Evolutionary conservation across 257 asterid species (phyloP).

Genomic region (Nicotiana knightiana): DNA sequence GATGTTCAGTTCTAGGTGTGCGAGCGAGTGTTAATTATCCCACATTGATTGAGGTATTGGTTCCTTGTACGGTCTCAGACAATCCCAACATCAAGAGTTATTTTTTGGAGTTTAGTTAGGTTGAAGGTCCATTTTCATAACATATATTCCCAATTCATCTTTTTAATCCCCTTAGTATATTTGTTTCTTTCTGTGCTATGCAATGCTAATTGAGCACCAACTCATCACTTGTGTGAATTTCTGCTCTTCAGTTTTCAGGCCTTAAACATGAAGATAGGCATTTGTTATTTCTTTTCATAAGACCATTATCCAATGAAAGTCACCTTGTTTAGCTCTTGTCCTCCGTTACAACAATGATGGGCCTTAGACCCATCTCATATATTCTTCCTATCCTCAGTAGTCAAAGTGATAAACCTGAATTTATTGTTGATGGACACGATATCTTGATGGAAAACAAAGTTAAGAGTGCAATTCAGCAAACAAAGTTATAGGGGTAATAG

Average conservation of each 20-base stretch:
- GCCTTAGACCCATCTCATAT: neutral
- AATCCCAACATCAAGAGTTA: too few relatives aligned
- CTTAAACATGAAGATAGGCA: neutral
- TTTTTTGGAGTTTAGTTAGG: too few relatives aligned
- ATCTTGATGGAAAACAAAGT: neutral
- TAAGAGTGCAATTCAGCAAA: neutral
- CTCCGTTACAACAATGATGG: neutral
- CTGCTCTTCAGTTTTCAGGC: neutral
- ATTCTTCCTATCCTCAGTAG: neutral
- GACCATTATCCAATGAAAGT: neutral
- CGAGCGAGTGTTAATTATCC: neutral
- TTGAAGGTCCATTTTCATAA: neutral
- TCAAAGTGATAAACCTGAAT: neutral
- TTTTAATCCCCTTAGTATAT: neutral
- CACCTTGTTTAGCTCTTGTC: neutral
- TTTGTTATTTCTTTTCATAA: neutral
- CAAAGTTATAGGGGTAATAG: neutral
- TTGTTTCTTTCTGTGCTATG: neutral
- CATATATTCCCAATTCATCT: neutral
- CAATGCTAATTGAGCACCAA: neutral
- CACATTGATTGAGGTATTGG: neutral
- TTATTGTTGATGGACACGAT: neutral
- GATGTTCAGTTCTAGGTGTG: neutral
- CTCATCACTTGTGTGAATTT: neutral
- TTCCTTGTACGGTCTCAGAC: too few relatives aligned